Conservation (phyloP, 768 basidiomycete species). For the Termitomyces sp. region DNA sequence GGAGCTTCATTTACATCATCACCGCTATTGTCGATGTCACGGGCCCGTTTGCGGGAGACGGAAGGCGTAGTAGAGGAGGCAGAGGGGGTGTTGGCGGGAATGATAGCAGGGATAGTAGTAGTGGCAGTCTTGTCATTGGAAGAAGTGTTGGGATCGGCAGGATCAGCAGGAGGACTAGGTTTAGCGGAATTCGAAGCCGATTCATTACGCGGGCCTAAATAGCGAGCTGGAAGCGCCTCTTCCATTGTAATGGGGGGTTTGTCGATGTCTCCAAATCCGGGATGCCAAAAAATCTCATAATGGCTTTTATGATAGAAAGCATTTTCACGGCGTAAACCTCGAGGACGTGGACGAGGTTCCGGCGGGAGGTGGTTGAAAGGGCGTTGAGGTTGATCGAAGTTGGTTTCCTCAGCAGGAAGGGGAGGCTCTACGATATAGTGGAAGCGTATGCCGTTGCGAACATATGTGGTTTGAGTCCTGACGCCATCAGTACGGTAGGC, state of each 20-base stretch:
- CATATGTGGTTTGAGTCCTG: not conserved
- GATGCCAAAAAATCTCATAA: conserved; percentile 11
- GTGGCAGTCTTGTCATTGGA: not conserved
- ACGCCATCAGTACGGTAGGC: not conserved
- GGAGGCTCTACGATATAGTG: not conserved
- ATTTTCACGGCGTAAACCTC: conserved; percentile 10
- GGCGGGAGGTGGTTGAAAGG: conserved; percentile 12
- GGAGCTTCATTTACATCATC: not conserved
- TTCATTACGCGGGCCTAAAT: too few species aligned
- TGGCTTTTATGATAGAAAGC: conserved; percentile 13
- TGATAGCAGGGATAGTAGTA: not conserved
- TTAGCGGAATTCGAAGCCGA: not conserved
- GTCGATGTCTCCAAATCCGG: conserved; percentile 11
- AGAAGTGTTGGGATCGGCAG: too few species aligned
- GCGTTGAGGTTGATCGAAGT: not conserved
- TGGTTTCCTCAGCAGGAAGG: not conserved
- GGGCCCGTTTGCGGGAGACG: not conserved
- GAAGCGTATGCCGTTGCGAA: not conserved
- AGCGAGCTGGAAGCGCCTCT: conserved; percentile 3
- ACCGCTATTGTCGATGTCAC: not conserved
- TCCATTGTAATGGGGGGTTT: conserved; percentile 5
- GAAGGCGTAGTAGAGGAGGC: not conserved
- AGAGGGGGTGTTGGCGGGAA: not conserved
- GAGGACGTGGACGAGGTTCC: conserved; percentile 2
- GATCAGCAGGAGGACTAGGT: not conserved